These are phyloP conservation scores for Suhomyces terraborum DNA, from an alignment of 1,139 yeast genomes.

Conservation along the genomic window DNA sequence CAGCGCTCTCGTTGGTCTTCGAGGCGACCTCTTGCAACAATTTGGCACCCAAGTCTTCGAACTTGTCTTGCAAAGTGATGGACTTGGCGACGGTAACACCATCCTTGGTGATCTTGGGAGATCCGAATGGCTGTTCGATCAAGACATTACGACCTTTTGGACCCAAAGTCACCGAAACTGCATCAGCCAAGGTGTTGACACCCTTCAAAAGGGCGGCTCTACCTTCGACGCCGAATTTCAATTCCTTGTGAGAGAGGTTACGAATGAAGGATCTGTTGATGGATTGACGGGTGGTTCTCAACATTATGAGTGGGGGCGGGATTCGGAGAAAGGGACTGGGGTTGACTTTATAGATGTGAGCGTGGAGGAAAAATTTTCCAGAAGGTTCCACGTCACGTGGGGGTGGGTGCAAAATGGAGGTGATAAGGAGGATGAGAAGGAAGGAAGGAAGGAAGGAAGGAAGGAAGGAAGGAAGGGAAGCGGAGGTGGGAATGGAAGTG, in stretches of 20 bases:
- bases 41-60: constrained; percentile 96
- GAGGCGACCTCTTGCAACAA: constrained; percentile 97
- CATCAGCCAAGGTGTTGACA: constrained; percentile 95
- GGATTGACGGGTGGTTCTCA: constrained; percentile 57
- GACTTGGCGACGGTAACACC: constrained; percentile 98
- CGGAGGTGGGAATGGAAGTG: not conserved
- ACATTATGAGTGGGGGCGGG: constrained; percentile 37
- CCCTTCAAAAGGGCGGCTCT: constrained; percentile 96
- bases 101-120: constrained; percentile 98
- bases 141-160: constrained; percentile 98
- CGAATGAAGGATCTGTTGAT: constrained; percentile 52
- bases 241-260: constrained; percentile 84
- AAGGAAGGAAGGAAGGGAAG: not conserved
- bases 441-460: not conserved
- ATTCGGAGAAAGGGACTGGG: not conserved
- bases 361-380: constrained; percentile 16
- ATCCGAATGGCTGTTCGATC: constrained; percentile 95
- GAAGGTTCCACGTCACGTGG: constrained; percentile 17
- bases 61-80: constrained; percentile 84
- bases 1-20: constrained; percentile 97
- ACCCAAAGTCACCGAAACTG: constrained; percentile 95
- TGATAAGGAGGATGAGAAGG: not conserved
- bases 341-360: constrained; percentile 6
- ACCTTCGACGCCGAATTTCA: constrained; percentile 98
- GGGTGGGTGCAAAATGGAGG: constrained; percentile 10